A percentile compares a stretch with the other conserved stretches of the same genome.
Evolutionary conservation across 2,329 filamentous ascomycete genomes (phyloP).

Genomic region (Nemania serpens): DNA sequence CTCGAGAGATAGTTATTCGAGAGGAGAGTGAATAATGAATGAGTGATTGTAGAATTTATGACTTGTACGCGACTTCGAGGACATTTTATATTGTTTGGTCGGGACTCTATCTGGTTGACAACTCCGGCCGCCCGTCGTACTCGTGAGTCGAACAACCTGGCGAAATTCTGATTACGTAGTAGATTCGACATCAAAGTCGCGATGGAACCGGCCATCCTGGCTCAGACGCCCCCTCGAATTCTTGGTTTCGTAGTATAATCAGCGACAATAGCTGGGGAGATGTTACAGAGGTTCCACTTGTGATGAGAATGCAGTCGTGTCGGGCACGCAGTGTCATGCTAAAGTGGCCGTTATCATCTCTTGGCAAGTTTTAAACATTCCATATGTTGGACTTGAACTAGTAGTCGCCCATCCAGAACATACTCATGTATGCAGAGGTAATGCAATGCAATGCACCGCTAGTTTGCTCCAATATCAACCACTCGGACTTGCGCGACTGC

Average conservation of each 20-base stretch:
- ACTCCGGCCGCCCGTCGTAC: not conserved
- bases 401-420: not conserved
- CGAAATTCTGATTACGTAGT: not conserved
- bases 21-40: not conserved
- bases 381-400: not conserved
- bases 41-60: no score
- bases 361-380: not conserved
- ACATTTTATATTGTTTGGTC: conserved; percentile 14
- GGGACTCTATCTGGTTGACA: not conserved
- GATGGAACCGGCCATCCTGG: not conserved
- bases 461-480: not conserved
- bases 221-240: not conserved
- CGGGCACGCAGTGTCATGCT: not conserved
- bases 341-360: not conserved
- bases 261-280: not conserved
- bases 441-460: conserved; percentile 7
- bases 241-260: no score
- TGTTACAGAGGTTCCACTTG: not conserved
- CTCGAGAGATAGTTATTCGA: not conserved
- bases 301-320: not conserved
- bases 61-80: not conserved
- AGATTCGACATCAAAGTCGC: not conserved
- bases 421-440: not conserved
- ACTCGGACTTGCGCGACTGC: conserved; percentile 11
- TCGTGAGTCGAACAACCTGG: not conserved